Percentiles rank a stretch among this genome's conserved stretches.
Conservation (phyloP, 768 basidiomycete genomes). For the Pleurotus giganteus region DNA sequence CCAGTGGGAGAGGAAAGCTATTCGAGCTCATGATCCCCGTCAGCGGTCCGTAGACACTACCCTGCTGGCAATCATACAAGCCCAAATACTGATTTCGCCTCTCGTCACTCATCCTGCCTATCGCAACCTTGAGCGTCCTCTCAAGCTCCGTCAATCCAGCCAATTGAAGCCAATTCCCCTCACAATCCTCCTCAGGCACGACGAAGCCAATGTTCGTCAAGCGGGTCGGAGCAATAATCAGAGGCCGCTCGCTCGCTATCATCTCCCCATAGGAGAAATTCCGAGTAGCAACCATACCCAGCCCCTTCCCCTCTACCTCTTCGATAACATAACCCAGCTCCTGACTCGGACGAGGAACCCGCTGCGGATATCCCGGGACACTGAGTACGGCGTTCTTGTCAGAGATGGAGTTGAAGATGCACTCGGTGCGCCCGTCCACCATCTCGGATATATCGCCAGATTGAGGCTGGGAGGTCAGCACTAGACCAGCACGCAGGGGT, state of each 20-base stretch:
- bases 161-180: neutral
- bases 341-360: neutral
- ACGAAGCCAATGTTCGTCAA: neutral
- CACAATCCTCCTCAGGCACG: neutral
- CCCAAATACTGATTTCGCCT: neutral
- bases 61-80: neutral
- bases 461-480: neutral
- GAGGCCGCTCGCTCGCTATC: neutral
- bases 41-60: neutral
- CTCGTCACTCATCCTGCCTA: neutral
- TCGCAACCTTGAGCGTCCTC: neutral
- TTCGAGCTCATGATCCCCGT: neutral
- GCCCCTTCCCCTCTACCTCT: neutral
- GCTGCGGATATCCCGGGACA: neutral
- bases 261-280: neutral
- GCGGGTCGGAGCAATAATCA: neutral
- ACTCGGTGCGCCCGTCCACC: neutral
- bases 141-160: neutral
- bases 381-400: neutral
- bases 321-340: neutral
- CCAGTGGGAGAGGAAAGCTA: neutral
- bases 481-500: neutral
- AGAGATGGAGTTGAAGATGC: neutral
- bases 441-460: neutral
- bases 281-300: neutral